phyloP scores from a whole-genome alignment of 2,329 filamentous ascomycete genomes.

The Aulographum hederae region DNA sequence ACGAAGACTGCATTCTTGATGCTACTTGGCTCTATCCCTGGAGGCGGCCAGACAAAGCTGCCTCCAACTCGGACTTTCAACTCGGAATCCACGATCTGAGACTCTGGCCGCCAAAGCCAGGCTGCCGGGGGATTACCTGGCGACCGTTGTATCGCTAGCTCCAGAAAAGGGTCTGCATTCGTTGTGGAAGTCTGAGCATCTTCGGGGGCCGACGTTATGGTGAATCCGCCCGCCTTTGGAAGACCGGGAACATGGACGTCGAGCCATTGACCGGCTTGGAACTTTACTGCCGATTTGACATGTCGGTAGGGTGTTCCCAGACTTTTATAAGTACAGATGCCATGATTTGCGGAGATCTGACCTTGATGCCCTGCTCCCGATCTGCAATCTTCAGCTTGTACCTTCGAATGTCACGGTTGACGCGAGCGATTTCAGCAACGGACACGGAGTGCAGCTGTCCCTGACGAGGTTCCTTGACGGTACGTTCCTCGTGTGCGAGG shows the following conservation, averaged over 20 bases:
- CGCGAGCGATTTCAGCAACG: constrained; percentile 39
- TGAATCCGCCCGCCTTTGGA: constrained; percentile 65
- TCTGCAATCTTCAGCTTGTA: constrained; percentile 43
- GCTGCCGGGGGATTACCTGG: constrained; percentile 53
- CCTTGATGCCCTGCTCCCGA: constrained; percentile 27
- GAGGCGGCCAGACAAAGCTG: constrained; percentile 62
- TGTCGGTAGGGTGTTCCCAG: too few species aligned
- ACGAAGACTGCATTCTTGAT: constrained; percentile 51
- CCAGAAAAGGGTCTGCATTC: constrained; percentile 35
- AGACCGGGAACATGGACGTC: constrained; percentile 60
- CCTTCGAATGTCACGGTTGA: constrained; percentile 52
- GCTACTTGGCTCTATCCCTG: constrained; percentile 20
- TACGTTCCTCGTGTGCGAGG: constrained; percentile 46
- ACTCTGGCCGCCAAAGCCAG: constrained; percentile 49
- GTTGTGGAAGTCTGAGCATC: constrained; percentile 3
- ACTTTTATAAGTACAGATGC: constrained; percentile 3
- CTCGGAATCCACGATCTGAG: constrained; percentile 37
- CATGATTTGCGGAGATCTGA: constrained; percentile 15
- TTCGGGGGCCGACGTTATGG: constrained; percentile 57
- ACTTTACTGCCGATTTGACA: too few species aligned
- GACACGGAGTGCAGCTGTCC: constrained; percentile 43
- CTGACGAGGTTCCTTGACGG: constrained; percentile 54
- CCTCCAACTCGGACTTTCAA: constrained; percentile 60
- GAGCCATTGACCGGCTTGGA: constrained; percentile 74
- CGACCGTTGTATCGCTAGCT: constrained; percentile 61